Percentiles rank a stretch among this genome's conserved stretches.
phyloP scores from a whole-genome alignment of 2,329 filamentous ascomycete species.

The Penicillium sp. region DNA sequence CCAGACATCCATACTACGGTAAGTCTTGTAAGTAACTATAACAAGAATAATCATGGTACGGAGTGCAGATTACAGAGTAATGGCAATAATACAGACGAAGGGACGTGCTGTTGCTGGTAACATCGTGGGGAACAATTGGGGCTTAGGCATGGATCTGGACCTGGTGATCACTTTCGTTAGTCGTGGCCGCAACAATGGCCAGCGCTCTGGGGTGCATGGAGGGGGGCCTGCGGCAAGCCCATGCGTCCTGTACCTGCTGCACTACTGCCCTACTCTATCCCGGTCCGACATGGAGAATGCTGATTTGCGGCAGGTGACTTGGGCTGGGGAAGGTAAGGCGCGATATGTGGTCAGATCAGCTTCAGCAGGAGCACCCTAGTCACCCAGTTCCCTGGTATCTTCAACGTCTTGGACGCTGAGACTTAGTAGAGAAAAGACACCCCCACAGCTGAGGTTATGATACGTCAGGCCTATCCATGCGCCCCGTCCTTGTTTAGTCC shows the following conservation, averaged over 20 bases:
- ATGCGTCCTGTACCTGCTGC: conserved; percentile 3
- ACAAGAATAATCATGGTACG: neutral
- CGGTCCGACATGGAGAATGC: neutral
- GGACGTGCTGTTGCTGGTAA: too few relatives aligned
- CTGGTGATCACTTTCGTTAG: conserved; percentile 4
- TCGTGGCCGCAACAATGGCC: neutral
- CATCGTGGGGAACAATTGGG: neutral
- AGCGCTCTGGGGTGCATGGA: neutral
- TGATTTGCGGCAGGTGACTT: neutral
- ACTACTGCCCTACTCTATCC: neutral
- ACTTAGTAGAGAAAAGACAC: conserved; percentile 1
- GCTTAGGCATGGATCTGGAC: conserved; percentile 6
- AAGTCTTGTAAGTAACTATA: neutral
- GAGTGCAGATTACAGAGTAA: neutral
- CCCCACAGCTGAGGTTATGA: conserved; percentile 16
- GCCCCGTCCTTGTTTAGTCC: conserved; percentile 4
- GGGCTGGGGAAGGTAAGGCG: conserved; percentile 1
- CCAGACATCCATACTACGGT: neutral
- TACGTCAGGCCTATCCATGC: conserved; percentile 20
- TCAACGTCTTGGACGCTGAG: neutral
- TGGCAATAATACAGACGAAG: neutral
- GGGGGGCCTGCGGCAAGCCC: neutral
- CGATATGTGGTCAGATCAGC: neutral
- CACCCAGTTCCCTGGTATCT: neutral
- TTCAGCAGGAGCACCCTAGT: neutral